Base-by-base conservation (phyloP, 2,329 filamentous ascomycete species). In the Pyrenochaeta sp. region DNA sequence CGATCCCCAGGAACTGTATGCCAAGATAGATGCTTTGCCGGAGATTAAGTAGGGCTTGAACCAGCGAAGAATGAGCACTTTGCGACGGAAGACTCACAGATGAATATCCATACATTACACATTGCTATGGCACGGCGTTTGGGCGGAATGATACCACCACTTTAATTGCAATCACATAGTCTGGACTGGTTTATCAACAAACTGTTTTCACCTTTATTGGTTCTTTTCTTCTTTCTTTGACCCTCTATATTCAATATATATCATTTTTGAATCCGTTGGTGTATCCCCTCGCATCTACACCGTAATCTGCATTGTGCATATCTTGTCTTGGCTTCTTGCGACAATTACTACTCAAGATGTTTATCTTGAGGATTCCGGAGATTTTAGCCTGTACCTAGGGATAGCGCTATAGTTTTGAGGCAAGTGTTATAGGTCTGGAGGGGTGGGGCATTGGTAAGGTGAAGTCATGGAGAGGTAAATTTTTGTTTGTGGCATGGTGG, bases 1-100 rank as follows among this genome's bases (percentile, higher is more conserved):
- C 53, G 83, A 91, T 23, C 87, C 94, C 0, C 78, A 81, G 33
- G 91, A 96, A 76, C 60, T 89, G 37, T 77, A 77, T 42, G 76
- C 74, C 42, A 74, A 72, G 66, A 62, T 76, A 4, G 72, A 75
- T 56, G 63, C 61, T 14, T 49, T 74, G 39, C 64, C 64, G 32
- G 37, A 49, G 35, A 54, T 56, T n/a, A 51, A 66, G 45, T 64
- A 60, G 45, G 39, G 32, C 21, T 7, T 7, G 43, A 17, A 6
- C n/a, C 7, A 21, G 17, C 17, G 17, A 11, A 21, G 10, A 14
- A 20, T 20, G 15, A 9, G 35, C 17, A 18, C 20, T 11, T 21
- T 4, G 17, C n/a, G 10, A 12, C 15, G 7, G 17, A 21, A 15
- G 12, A 20, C 17, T 37, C 11, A n/a, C 4, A 35, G 14, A 12